Conservation (phyloP, 2,329 filamentous ascomycete genomes). For the Pochonia chlamydosporia region DNA sequence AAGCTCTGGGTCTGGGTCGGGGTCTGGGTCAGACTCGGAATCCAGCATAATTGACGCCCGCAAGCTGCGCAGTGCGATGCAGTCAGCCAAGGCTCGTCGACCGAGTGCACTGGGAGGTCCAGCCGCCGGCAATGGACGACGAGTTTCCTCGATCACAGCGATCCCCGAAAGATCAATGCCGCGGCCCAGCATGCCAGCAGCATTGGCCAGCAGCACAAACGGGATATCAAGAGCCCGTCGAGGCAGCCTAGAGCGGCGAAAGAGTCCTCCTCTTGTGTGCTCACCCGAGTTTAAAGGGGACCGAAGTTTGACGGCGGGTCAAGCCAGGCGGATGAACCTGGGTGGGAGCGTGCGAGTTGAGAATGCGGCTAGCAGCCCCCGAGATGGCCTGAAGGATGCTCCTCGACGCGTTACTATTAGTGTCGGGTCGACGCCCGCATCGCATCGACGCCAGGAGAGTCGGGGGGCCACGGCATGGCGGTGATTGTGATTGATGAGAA, state of each 20-base stretch:
- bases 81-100: slow-evolving; percentile 41
- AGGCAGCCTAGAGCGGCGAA: slow-evolving; percentile 43
- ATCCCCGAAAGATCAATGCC: slow-evolving; percentile 19
- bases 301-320: slow-evolving; percentile 44
- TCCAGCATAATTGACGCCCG: slow-evolving; percentile 43
- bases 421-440: slow-evolving; percentile 18
- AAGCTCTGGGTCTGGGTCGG: slow-evolving; percentile 40
- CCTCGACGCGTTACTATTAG: slow-evolving; percentile 33
- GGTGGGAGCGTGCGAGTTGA: slow-evolving; percentile 33
- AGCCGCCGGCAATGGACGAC: slow-evolving; percentile 27
- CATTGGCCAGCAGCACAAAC: slow-evolving; percentile 44
- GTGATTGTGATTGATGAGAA: slow-evolving; percentile 16
- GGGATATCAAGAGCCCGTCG: slow-evolving; percentile 50
- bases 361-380: slow-evolving; percentile 18
- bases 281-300: slow-evolving; percentile 37
- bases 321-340: slow-evolving; percentile 53
- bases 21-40: slow-evolving; percentile 49
- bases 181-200: slow-evolving; percentile 32
- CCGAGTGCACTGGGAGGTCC: slow-evolving; percentile 31
- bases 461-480: slow-evolving; percentile 21
- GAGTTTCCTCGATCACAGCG: slow-evolving; percentile 39
- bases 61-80: slow-evolving; percentile 50
- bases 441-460: slow-evolving; percentile 25
- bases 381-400: slow-evolving; percentile 17
- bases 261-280: slow-evolving; percentile 48